These are phyloP conservation scores for Ascocoryne sarcoides DNA, from an alignment of 2,329 filamentous ascomycete species.

Conservation along the genomic window DNA sequence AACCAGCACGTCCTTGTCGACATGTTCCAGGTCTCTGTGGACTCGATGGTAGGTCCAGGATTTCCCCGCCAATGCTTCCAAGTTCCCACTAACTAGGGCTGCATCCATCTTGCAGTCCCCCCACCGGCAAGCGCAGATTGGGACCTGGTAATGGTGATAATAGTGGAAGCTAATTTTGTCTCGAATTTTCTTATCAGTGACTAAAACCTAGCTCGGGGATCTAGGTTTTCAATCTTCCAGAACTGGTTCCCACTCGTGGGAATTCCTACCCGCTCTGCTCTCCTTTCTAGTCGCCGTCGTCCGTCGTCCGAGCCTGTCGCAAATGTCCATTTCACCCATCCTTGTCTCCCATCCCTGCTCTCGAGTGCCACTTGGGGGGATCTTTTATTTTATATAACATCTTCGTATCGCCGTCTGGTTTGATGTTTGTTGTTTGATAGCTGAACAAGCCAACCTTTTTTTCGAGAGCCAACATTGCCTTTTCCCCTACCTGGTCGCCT, in stretches of 20 bases:
- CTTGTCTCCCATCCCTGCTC: slow-evolving; percentile 12
- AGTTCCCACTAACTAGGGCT: background rate
- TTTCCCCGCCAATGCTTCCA: background rate
- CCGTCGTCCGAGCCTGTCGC: slow-evolving; percentile 15
- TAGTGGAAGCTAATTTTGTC: too few species aligned
- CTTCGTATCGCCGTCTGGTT: slow-evolving; percentile 3
- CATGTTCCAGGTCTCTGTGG: too few species aligned
- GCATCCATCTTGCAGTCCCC: background rate
- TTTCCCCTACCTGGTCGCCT: slow-evolving; percentile 2
- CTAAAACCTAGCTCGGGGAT: slow-evolving; percentile 10
- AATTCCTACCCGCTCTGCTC: slow-evolving; percentile 1
- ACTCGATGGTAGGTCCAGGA: background rate
- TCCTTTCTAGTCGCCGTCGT: slow-evolving; percentile 13
- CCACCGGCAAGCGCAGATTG: background rate
- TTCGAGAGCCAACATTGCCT: slow-evolving; percentile 1
- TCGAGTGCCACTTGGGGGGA: slow-evolving; percentile 8
- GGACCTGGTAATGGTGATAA: background rate
- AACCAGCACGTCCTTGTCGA: too few species aligned
- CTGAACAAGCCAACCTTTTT: slow-evolving; percentile 2
- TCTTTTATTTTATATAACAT: slow-evolving; percentile 13
- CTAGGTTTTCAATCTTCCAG: too few species aligned
- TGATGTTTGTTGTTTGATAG: background rate
- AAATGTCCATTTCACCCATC: slow-evolving; percentile 9
- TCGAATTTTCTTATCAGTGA: slow-evolving; percentile 16
- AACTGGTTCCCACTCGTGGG: slow-evolving; percentile 2